Percentiles rank a stretch among this genome's conserved stretches.
phyloP scores from a whole-genome alignment of 768 basidiomycete species.

The Cystofilobasidium ferigula region DNA sequence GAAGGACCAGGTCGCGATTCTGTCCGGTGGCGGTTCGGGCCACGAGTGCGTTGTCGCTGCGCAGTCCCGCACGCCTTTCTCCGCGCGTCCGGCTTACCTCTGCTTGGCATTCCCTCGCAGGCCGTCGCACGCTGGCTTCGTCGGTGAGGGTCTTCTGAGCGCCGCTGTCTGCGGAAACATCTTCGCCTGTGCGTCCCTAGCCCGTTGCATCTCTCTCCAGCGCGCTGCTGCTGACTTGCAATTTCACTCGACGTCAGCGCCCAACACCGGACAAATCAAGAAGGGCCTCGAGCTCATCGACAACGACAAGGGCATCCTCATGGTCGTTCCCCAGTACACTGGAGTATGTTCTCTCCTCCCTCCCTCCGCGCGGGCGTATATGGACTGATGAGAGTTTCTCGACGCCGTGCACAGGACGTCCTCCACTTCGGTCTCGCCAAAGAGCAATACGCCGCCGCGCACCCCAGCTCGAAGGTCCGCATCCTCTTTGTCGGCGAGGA shows the following conservation, averaged over 20 bases:
- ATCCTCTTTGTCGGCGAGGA: constrained; percentile 41
- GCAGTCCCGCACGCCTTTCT: neutral
- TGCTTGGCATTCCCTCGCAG: neutral
- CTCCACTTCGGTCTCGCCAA: constrained; percentile 41
- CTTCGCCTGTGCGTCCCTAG: constrained; percentile 14
- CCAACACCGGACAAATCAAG: constrained; percentile 25
- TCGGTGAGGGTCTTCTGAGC: constrained; percentile 18
- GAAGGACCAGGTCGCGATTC: constrained; percentile 12
- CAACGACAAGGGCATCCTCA: constrained; percentile 18
- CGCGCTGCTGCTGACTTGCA: no score
- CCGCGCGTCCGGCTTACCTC: neutral
- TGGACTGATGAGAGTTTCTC: no score
- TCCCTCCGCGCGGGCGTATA: neutral
- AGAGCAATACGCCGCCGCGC: constrained; percentile 32
- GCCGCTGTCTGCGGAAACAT: constrained; percentile 24
- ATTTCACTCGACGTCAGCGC: constrained; percentile 9
- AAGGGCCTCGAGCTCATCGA: constrained; percentile 25
- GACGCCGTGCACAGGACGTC: constrained; percentile 30
- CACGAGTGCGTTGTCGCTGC: constrained; percentile 13
- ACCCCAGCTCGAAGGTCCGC: constrained; percentile 29
- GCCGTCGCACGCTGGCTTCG: constrained; percentile 20
- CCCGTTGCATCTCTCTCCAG: neutral
- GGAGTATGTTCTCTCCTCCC: neutral
- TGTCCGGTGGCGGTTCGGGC: constrained; percentile 24
- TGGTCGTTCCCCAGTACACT: neutral